Evolutionary conservation across 2,329 filamentous ascomycete genomes (phyloP), one percentile per base, ranked within the genome.

Genomic region (Paecilomyces sp.): DNA sequence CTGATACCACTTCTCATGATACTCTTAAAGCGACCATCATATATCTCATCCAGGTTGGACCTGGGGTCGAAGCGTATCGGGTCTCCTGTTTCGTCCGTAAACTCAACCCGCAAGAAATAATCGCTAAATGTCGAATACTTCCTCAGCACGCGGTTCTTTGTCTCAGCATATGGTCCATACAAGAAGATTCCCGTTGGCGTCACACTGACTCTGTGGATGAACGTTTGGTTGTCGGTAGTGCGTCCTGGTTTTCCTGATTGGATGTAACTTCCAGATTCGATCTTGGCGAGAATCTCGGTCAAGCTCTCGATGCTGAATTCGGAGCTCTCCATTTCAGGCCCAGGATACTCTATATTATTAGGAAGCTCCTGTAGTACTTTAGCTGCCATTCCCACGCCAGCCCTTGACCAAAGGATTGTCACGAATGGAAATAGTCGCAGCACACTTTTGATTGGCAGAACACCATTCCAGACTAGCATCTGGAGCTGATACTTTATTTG

Each of bases 401-500:
- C 55, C 55, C 70, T 31, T 60, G 72, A 34, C 54, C 67, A 71
- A 0, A 77, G 63, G 0, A 63, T 51, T 3, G 73, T 68, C 1
- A 88, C 74, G 1, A 75, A 63, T 0, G 74, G 67, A 1, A 85
- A 69, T 4, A 90, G 67, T 1, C 68, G 62, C 0, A 76, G 54
- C 0, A 85, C 83, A 1, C 75, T 81, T 0, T 67, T 65, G 0
- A 88, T 88, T 12, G 84, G 76, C 1, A 91, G 76, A 58, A 82
- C 85, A 24, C 83, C 84, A 64, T 89, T 88, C 65, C 81, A 78
- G 0, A 86, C 84, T 4, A 92, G 73, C 15, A 80, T 81, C 56
- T 88, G 81, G 4, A 90, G 74, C 64, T 89, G 87, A 65, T 85
- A 89, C 5, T 84, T 76, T 0, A 87, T 67, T 0, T 74, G 69